Evolutionary conservation across 768 basidiomycete genomes (phyloP), one percentile per base, ranked within the genome.

Genomic region (Fomitopsis pulvina): DNA sequence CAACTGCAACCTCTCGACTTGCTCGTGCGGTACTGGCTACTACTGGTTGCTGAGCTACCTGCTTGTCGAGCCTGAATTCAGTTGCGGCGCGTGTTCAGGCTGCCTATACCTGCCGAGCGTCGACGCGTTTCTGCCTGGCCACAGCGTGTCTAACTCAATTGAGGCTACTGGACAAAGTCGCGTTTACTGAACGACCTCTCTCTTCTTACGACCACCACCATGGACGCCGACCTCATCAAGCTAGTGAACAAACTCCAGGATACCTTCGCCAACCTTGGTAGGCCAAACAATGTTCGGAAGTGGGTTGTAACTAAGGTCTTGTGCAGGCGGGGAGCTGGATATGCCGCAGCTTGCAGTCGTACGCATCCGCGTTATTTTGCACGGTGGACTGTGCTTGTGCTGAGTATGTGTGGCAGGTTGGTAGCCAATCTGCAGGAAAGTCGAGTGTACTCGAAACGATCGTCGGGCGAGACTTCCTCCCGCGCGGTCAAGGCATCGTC

Each of bases 401-500:
- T 52, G 43, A 45, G 41, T 45, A 32, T 43, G 28, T 21, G 37
- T 49, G 41, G 6, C 60, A 94, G 92, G 92, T 97, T 61, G 94
- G 94, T 51, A 94, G 92, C 59, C 94, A 97, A 70, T 96, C 93
- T 34, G 85, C 92, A 27, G 94, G 94, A 53, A 97, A 96, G 73
- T 96, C 93, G 29, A 92, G 90, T 66, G 91, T 92, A 47, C 79
- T 98, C 49, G 94, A 98, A 71, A 98, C 88, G 92, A 96, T 98
- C 60, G 96, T 99, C 54, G 96, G 96, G 47, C 80, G 87, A 52
- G 90, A 92, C 68, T 92, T 91, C 63, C 82, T 92, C 51, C 87
- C 89, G 30, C 81, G 89, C 46, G 90, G 91, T 12, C 80, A 83
- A 62, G 96, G 96, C 43, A 99, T 99, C 52, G 94, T 99, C 38